Base-by-base conservation (phyloP, 805 yeast genomes). In the Ogataea trehaloabstinens region DNA sequence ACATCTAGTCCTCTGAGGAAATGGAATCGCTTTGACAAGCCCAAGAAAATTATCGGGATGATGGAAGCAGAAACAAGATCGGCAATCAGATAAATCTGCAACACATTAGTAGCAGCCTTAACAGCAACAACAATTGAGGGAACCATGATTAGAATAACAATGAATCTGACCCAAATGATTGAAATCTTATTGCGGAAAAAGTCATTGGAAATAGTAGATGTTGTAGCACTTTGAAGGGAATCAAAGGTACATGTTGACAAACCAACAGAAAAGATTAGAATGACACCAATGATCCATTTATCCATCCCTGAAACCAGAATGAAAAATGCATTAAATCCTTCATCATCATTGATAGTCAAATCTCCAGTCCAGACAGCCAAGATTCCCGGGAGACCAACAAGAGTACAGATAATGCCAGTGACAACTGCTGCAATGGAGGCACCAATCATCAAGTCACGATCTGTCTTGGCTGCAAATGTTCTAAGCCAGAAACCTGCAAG, bases 401-500 rank as follows among this genome's bases (percentile, higher is more conserved):
- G 69, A 0, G 85, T 76, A 44, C 82, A 78, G 41, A 88, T 70
- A 11, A 71, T 67, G 40, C 83, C 76, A 31, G 80, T 67, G 17
- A 84, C 73, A 41, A 85, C 59, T 0, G 90, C 74, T 0, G 96
- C 95, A 43, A 90, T 66, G 3, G 81, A 70, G 38, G 89, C 77
- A 19, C 93, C 95, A 48, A 86, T 74, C 60, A 74, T 60, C 52
- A 90, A 71, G 55, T 89, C 96, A 48, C 70, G 76, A 62, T 89
- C 78, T 6, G 87, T 67, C 47, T 77, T 78, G 5, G 95, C 82
- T 5, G 98, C 95, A 68, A 90, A 90, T 1, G 98, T 86, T 55
- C 98, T 73, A 44, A 90, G 67, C 98, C 98, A 90, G 60, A 90
- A 89, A 0, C 96, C 96, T 22, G 95, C 76, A 72, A 90, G 67